These are phyloP conservation scores for Rasamsonia emersonii DNA, from an alignment of 2,329 filamentous ascomycete species.

Conservation along the genomic window DNA sequence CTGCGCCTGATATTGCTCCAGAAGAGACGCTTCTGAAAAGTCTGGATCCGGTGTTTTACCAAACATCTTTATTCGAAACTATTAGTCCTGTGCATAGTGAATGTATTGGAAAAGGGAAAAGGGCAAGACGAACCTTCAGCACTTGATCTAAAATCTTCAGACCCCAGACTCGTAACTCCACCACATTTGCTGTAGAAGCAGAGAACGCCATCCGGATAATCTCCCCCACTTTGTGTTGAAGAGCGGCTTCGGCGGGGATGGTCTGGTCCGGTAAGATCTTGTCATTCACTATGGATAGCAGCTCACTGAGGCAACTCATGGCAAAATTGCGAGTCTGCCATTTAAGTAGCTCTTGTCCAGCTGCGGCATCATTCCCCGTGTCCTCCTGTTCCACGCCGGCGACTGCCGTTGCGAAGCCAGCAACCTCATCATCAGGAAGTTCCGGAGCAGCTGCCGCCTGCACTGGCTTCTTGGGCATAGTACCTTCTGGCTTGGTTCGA, in stretches of 20 bases:
- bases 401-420: slow-evolving; percentile 76
- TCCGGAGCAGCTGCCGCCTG: slow-evolving; percentile 54
- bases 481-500: slow-evolving; percentile 54
- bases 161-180: slow-evolving; percentile 82
- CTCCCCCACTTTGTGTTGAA: slow-evolving; percentile 80
- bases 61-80: slow-evolving; percentile 67
- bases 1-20: slow-evolving; percentile 97
- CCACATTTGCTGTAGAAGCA: slow-evolving; percentile 85
- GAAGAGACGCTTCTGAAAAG: slow-evolving; percentile 89
- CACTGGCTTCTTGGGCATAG: slow-evolving; percentile 24
- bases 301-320: slow-evolving; percentile 77
- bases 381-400: slow-evolving; percentile 54
- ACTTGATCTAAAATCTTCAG: slow-evolving; percentile 90
- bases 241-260: slow-evolving; percentile 64
- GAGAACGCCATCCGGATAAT: slow-evolving; percentile 96
- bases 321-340: slow-evolving; percentile 96
- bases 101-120: slow-evolving; percentile 1
- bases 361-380: slow-evolving; percentile 36
- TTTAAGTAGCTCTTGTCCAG: slow-evolving; percentile 76
- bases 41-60: slow-evolving; percentile 92
- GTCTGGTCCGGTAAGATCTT: slow-evolving; percentile 71
- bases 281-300: slow-evolving; percentile 70
- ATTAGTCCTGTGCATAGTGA: too few relatives aligned
- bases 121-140: slow-evolving; percentile 50
- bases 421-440: slow-evolving; percentile 89